phyloP scores from a whole-genome alignment of 139 green algal genomes.

The Asterochloris sp. region DNA sequence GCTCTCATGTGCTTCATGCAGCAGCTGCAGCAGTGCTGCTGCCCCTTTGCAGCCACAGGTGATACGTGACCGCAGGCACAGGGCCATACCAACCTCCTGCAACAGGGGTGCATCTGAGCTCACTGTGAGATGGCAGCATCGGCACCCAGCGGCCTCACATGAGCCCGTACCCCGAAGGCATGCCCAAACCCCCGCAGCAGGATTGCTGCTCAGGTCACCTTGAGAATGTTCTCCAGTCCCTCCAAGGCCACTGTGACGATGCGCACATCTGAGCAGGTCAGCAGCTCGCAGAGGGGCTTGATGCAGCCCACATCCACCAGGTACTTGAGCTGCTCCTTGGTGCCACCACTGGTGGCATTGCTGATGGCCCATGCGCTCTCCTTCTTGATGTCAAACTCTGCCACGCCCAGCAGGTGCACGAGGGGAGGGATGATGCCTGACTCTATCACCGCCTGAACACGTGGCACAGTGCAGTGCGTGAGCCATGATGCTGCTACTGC shows the following conservation, averaged over 20 bases:
- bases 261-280: constrained; percentile 82
- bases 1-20: too few species aligned
- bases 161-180: not conserved
- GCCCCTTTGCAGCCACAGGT: too few species aligned
- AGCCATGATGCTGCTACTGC: too few species aligned
- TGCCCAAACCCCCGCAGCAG: not conserved
- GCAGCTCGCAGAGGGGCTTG: constrained; percentile 94
- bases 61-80: too few species aligned
- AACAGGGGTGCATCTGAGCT: too few species aligned
- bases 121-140: too few species aligned
- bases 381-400: constrained; percentile 99
- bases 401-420: constrained; percentile 79
- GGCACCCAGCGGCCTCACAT: not conserved
- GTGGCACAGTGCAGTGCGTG: too few species aligned
- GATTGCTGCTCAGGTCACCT: constrained; percentile 53
- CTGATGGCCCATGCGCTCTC: constrained; percentile 98
- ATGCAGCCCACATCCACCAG: constrained; percentile 90
- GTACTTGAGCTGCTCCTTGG: constrained; percentile 76
- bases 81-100: too few species aligned
- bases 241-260: constrained; percentile 99
- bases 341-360: constrained; percentile 96
- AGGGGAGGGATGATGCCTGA: constrained; percentile 86
- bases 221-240: constrained; percentile 99
- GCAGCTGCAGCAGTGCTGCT: too few species aligned
- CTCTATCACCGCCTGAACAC: constrained; percentile 76